These are phyloP conservation scores for Phoma herbarum DNA, from an alignment of 2,329 filamentous ascomycete species.

Conservation along the genomic window DNA sequence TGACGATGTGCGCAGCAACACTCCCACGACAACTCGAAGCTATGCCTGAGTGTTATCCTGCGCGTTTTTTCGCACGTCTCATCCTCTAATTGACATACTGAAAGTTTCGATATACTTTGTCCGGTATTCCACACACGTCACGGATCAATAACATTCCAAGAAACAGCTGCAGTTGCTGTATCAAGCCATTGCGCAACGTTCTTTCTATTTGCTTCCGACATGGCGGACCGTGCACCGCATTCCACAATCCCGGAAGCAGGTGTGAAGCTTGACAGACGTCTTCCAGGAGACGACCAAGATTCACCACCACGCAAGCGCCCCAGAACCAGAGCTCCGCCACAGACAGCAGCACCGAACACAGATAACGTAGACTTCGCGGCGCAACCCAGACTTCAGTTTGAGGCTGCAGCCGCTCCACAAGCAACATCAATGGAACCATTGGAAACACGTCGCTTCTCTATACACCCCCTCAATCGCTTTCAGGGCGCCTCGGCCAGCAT, in stretches of 20 bases:
- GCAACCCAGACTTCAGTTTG: neutral
- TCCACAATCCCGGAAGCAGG: slow-evolving; percentile 6
- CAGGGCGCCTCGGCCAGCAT: slow-evolving; percentile 47
- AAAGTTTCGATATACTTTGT: neutral
- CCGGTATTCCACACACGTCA: neutral
- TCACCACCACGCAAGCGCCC: slow-evolving; percentile 44
- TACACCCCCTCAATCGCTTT: slow-evolving; percentile 47
- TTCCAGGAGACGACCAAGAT: slow-evolving; percentile 21
- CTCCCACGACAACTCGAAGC: neutral
- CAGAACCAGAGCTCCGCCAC: slow-evolving; percentile 46
- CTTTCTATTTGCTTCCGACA: neutral
- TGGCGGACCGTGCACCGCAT: neutral
- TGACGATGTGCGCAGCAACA: neutral
- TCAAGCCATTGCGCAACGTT: neutral
- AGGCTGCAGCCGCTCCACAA: neutral
- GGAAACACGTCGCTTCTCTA: slow-evolving; percentile 35
- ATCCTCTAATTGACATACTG: neutral
- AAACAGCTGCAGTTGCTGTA: neutral
- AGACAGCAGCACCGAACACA: slow-evolving; percentile 1
- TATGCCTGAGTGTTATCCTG: slow-evolving; percentile 3
- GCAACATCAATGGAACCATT: neutral
- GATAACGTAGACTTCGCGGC: neutral
- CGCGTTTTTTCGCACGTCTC: slow-evolving; percentile 2
- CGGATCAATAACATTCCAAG: neutral
- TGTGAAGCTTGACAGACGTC: slow-evolving; percentile 15